phyloP scores from a whole-genome alignment of 768 basidiomycete species.

The Mycena venus region DNA sequence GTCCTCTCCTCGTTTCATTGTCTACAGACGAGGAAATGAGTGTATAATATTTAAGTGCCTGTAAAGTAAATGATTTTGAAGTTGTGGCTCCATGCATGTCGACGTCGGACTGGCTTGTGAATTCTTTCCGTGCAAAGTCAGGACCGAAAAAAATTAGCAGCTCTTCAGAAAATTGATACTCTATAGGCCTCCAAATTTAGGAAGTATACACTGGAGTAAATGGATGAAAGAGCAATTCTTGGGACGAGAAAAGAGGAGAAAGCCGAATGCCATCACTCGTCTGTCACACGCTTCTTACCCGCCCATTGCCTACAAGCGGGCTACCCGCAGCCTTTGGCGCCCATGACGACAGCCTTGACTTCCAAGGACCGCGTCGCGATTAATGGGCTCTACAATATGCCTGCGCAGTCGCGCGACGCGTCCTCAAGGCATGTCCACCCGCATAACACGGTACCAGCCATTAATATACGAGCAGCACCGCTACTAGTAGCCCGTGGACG shows the following conservation, averaged over 20 bases:
- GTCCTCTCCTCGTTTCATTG: too few species aligned
- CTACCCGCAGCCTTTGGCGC: not conserved
- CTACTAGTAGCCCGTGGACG: not conserved
- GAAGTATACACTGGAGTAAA: too few species aligned
- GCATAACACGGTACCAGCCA: not conserved
- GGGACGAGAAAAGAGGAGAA: too few species aligned
- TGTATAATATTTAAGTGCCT: not conserved
- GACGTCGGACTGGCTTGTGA: too few species aligned
- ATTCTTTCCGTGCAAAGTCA: too few species aligned
- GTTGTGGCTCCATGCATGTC: too few species aligned
- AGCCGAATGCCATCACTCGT: not conserved
- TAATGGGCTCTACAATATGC: not conserved
- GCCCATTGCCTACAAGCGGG: not conserved
- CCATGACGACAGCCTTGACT: not conserved
- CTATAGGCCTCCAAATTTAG: too few species aligned
- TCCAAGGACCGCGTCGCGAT: slow-evolving; percentile 7
- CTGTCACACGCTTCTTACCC: slow-evolving; percentile 12
- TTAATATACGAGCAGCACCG: not conserved
- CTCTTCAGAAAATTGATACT: too few species aligned
- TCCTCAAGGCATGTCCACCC: not conserved
- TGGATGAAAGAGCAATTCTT: not conserved
- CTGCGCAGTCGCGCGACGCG: slow-evolving; percentile 18
- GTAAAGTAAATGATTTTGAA: too few species aligned
- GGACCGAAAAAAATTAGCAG: too few species aligned
- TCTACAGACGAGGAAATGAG: too few species aligned